Conservation (phyloP, 2,329 filamentous ascomycete genomes). For the Epichloe typhina region DNA sequence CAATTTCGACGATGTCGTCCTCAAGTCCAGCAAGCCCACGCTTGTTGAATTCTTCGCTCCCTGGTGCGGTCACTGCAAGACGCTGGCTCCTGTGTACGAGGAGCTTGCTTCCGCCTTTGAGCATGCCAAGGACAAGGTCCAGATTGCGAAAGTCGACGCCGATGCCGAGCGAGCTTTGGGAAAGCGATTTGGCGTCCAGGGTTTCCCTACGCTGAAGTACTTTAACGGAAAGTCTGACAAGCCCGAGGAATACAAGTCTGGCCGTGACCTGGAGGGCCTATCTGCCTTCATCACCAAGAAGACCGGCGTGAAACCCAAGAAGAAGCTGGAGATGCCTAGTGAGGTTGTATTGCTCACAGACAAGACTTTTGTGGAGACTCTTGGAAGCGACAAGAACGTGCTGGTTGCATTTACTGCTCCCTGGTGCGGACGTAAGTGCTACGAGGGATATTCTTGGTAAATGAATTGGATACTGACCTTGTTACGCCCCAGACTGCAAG, state of each 20-base stretch:
- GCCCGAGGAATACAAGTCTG: constrained; percentile 74
- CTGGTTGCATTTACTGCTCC: constrained; percentile 95
- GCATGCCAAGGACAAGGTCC: constrained; percentile 57
- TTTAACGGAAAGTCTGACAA: constrained; percentile 90
- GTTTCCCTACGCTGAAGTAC: constrained; percentile 95
- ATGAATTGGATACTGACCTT: not conserved
- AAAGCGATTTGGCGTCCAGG: constrained; percentile 76
- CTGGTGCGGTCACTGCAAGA: constrained; percentile 99
- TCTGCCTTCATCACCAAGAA: constrained; percentile 72
- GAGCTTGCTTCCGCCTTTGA: constrained; percentile 69
- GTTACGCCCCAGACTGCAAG: constrained; percentile 72
- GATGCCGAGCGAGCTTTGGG: constrained; percentile 78
- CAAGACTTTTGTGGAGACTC: constrained; percentile 56
- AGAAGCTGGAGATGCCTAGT: constrained; percentile 59
- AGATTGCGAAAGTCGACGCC: constrained; percentile 91
- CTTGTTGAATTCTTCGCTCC: constrained; percentile 97
- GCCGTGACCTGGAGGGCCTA: constrained; percentile 78
- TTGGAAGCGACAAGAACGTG: constrained; percentile 80
- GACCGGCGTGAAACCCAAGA: constrained; percentile 70
- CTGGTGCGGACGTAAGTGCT: constrained; percentile 87
- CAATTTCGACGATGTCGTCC: constrained; percentile 85
- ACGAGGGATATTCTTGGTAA: not conserved
- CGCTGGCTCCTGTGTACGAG: constrained; percentile 85
- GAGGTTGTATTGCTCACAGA: constrained; percentile 72
- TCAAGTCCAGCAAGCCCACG: constrained; percentile 86